Percentiles rank a stretch among this genome's conserved stretches.
Conservation (phyloP, 2,329 filamentous ascomycete genomes). For the Epichloe uncinata region DNA sequence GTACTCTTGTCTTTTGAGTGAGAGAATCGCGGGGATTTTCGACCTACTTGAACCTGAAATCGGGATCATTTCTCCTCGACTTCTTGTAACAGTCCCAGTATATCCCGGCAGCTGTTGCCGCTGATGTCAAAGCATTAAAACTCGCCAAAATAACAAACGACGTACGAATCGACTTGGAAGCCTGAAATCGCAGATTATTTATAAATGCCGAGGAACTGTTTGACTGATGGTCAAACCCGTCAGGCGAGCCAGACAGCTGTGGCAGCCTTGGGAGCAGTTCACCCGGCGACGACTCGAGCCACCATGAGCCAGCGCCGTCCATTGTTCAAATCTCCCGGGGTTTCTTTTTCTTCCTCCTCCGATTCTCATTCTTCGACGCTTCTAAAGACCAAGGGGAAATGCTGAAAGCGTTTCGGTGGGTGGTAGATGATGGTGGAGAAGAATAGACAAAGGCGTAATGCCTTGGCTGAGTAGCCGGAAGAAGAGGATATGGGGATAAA, state of each 20-base stretch:
- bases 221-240: constrained; percentile 18
- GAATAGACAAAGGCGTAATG: not conserved
- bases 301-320: constrained; percentile 3
- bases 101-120: constrained; percentile 42
- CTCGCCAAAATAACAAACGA: constrained; percentile 47
- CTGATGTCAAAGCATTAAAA: constrained; percentile 47
- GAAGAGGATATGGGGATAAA: not conserved
- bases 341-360: not conserved
- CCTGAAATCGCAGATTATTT: constrained; percentile 37
- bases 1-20: not conserved
- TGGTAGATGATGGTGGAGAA: not conserved
- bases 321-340: not conserved
- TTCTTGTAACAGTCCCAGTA: constrained; percentile 40
- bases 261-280: constrained; percentile 6
- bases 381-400: not conserved
- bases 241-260: not conserved
- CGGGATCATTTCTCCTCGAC: constrained; percentile 26
- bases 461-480: constrained; percentile 1
- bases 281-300: constrained; percentile 5
- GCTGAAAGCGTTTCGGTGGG: not conserved
- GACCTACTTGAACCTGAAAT: constrained; percentile 29
- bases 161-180: constrained; percentile 44
- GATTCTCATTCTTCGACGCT: not conserved
- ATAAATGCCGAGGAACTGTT: constrained; percentile 34
- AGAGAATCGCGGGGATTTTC: not conserved